A percentile compares a stretch with the other conserved stretches of the same genome.
These are phyloP conservation scores for Cytidiella melzeri DNA, from an alignment of 768 basidiomycete species.

Conservation along the genomic window DNA sequence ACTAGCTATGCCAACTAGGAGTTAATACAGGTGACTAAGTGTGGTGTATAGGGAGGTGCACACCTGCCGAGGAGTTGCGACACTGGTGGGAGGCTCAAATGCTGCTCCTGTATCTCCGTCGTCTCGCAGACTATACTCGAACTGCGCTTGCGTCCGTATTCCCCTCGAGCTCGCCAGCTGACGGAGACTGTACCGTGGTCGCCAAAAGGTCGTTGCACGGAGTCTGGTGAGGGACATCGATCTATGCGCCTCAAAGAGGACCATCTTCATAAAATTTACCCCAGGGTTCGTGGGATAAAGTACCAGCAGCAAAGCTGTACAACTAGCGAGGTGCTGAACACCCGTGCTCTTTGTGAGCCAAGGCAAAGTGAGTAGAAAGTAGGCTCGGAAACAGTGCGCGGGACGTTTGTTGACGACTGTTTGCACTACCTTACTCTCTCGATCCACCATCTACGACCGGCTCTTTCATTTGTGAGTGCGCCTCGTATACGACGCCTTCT, in stretches of 20 bases:
- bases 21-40: neutral
- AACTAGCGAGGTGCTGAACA: too few species aligned
- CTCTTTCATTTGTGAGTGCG: conserved; percentile 9
- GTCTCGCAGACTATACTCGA: conserved; percentile 32
- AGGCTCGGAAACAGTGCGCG: conserved; percentile 6
- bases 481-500: conserved; percentile 1
- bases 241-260: too few species aligned
- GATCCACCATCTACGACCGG: neutral
- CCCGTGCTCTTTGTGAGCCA: too few species aligned
- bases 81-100: conserved; percentile 36
- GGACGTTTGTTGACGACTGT: neutral
- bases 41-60: neutral
- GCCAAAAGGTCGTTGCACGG: too few species aligned
- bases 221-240: too few species aligned
- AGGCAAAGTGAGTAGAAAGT: too few species aligned
- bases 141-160: conserved; percentile 58
- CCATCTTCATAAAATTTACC: too few species aligned
- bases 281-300: too few species aligned
- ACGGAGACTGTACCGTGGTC: too few species aligned
- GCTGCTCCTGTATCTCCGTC: conserved; percentile 23
- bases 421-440: neutral
- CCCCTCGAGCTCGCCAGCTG: too few species aligned
- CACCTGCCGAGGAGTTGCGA: conserved; percentile 58
- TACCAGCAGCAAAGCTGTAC: too few species aligned
- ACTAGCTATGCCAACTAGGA: conserved; percentile 47